A percentile compares a stretch with the other conserved stretches of the same genome.
Evolutionary conservation across 345 rosid species (phyloP).

Genomic region (Populus deltoides): DNA sequence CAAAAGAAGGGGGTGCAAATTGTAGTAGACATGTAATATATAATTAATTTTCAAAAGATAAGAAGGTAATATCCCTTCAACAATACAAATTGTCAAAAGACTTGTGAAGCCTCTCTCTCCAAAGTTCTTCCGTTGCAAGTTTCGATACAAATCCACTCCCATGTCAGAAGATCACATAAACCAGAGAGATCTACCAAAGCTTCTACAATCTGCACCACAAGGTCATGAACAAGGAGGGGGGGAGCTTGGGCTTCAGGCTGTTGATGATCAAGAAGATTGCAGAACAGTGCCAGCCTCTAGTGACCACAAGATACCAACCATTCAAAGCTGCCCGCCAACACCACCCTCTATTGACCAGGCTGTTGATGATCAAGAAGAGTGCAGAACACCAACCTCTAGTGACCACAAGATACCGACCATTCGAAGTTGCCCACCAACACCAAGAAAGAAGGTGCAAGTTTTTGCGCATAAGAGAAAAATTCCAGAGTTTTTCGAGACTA

Average conservation of each 20-base stretch:
- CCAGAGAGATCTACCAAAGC: constrained; percentile 1
- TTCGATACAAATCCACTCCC: constrained; percentile 1
- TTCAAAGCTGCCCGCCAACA: constrained; percentile 52
- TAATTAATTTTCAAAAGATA: constrained; percentile 10
- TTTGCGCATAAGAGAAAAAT: constrained; percentile 29
- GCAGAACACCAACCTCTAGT: constrained; percentile 48
- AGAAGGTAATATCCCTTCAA: constrained; percentile 5
- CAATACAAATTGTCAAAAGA: constrained; percentile 10
- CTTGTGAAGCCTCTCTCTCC: background rate
- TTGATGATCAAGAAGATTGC: constrained; percentile 21
- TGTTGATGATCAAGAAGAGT: constrained; percentile 13
- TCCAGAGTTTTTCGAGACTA: constrained; percentile 41
- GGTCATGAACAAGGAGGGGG: background rate
- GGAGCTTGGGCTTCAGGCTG: background rate
- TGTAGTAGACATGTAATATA: background rate
- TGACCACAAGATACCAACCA: constrained; percentile 44
- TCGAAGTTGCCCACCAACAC: constrained; percentile 56
- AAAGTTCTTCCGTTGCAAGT: constrained; percentile 18
- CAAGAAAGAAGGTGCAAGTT: constrained; percentile 33
- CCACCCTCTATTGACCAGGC: constrained; percentile 15
- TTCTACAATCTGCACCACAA: background rate
- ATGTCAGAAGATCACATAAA: constrained; percentile 21
- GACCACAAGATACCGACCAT: constrained; percentile 45
- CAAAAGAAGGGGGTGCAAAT: constrained; percentile 8
- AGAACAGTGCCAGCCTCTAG: constrained; percentile 43